Evolutionary conservation across 441 rosid species (phyloP).

Genomic region (Pelargonium citronellum): DNA sequence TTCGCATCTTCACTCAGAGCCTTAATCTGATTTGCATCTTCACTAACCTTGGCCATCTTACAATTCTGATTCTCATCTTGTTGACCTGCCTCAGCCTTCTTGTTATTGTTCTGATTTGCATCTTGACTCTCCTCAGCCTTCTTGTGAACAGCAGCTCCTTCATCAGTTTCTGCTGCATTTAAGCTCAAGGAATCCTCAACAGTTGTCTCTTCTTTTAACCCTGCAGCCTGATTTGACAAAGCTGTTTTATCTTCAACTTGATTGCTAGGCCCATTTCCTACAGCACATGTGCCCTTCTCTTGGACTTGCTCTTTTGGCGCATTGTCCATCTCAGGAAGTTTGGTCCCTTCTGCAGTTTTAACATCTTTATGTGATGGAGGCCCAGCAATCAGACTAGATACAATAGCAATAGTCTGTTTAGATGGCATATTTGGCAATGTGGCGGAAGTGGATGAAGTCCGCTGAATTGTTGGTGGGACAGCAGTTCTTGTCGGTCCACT

Average conservation of each 20-base stretch:
- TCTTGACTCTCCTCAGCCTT: slow-evolving; percentile 1
- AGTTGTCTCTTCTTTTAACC: slow-evolving; percentile 23
- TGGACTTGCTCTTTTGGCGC: slow-evolving; percentile 30
- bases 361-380: slow-evolving; percentile 32
- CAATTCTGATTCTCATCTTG: slow-evolving; percentile 5
- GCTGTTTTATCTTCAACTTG: slow-evolving; percentile 25
- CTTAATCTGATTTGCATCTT: neutral
- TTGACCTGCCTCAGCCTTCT: neutral
- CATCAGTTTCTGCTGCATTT: slow-evolving; percentile 25
- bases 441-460: slow-evolving; percentile 26
- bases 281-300: slow-evolving; percentile 27
- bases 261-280: slow-evolving; percentile 22
- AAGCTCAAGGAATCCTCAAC: slow-evolving; percentile 19
- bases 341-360: slow-evolving; percentile 24
- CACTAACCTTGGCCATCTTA: neutral
- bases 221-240: slow-evolving; percentile 26
- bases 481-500: slow-evolving; percentile 37
- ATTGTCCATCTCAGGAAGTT: slow-evolving; percentile 25
- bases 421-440: slow-evolving; percentile 24
- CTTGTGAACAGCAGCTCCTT: neutral
- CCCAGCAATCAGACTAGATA: slow-evolving; percentile 26
- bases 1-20: slow-evolving; percentile 1
- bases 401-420: slow-evolving; percentile 30
- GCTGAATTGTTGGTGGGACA: slow-evolving; percentile 24
- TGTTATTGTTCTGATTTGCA: neutral